phyloP scores from a whole-genome alignment of 306 rosid genomes.

The Citrullus colocynthis region DNA sequence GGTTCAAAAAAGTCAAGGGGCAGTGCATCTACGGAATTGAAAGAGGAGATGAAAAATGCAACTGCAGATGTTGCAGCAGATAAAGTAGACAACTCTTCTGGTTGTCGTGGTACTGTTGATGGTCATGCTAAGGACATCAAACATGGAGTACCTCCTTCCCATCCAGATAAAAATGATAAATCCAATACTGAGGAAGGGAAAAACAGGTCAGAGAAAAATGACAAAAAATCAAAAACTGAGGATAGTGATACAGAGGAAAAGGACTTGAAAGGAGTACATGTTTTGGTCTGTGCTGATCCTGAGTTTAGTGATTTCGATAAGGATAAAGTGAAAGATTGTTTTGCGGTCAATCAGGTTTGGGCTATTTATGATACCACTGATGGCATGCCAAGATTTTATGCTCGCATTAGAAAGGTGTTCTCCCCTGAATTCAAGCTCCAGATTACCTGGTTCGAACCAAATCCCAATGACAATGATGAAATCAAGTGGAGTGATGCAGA shows the following conservation, averaged over 20 bases:
- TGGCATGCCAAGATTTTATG: conserved; percentile 85
- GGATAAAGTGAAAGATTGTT: conserved; percentile 30
- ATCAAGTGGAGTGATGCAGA: conserved; percentile 39
- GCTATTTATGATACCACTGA: conserved; percentile 52
- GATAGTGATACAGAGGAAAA: conserved; percentile 15
- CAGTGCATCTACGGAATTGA: conserved; percentile 9
- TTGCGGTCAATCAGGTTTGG: conserved; percentile 56
- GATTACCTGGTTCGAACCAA: conserved; percentile 63
- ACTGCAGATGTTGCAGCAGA: conserved; percentile 15
- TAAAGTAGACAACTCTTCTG: conserved; percentile 7
- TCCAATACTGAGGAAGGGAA: conserved; percentile 14
- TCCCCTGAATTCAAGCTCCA: conserved; percentile 45
- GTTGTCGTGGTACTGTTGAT: background rate
- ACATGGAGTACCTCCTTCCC: background rate
- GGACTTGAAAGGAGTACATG: conserved; percentile 9
- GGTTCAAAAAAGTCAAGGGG: conserved; percentile 27
- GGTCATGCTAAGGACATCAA: conserved; percentile 14
- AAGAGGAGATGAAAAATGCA: conserved; percentile 19
- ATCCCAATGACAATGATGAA: conserved; percentile 35
- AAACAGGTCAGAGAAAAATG: conserved; percentile 20
- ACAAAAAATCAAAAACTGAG: conserved; percentile 10
- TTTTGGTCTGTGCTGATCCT: conserved; percentile 40
- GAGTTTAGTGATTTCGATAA: conserved; percentile 64
- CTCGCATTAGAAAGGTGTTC: conserved; percentile 47
- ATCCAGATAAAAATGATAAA: conserved; percentile 17